Percentiles rank a stretch among this genome's conserved stretches.
Evolutionary conservation across 139 green algal species (phyloP).

Genomic region (Yamagishiella unicocca): DNA sequence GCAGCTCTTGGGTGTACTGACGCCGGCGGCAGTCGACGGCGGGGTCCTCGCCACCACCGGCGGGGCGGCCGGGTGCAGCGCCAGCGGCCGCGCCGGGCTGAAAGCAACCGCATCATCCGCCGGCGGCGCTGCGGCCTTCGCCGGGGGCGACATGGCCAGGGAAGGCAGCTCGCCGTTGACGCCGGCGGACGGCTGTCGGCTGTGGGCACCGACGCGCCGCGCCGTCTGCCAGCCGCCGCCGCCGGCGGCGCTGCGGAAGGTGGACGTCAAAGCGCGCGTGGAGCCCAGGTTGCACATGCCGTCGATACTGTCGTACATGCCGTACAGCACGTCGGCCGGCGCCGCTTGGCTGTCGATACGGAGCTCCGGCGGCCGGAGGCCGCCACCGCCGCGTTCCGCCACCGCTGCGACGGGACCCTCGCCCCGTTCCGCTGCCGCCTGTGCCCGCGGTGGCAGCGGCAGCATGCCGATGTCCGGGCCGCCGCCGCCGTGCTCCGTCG

Average conservation of each 20-base stretch:
- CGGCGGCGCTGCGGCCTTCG: not conserved
- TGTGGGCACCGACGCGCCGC: not conserved
- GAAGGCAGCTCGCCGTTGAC: not conserved
- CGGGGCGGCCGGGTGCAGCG: not conserved
- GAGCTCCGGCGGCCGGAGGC: not conserved
- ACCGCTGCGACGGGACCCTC: not conserved
- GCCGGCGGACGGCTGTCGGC: slow-evolving; percentile 5
- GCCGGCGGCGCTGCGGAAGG: too few species aligned
- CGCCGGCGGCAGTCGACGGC: not conserved
- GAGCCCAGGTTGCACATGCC: slow-evolving; percentile 25
- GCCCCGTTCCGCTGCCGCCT: not conserved
- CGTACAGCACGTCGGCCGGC: too few species aligned
- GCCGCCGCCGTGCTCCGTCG: not conserved
- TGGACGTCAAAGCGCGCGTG: not conserved
- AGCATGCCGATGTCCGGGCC: not conserved
- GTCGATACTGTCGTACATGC: not conserved
- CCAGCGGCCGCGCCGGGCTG: not conserved
- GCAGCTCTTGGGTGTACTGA: not conserved
- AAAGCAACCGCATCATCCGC: too few species aligned
- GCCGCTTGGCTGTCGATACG: not conserved
- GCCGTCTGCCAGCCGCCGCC: not conserved
- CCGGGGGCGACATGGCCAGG: not conserved
- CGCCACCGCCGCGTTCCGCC: not conserved
- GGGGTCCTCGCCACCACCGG: not conserved
- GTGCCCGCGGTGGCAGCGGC: too few species aligned